These are phyloP conservation scores for Hygrocybe coccinea DNA, from an alignment of 768 basidiomycete species.

Conservation along the genomic window DNA sequence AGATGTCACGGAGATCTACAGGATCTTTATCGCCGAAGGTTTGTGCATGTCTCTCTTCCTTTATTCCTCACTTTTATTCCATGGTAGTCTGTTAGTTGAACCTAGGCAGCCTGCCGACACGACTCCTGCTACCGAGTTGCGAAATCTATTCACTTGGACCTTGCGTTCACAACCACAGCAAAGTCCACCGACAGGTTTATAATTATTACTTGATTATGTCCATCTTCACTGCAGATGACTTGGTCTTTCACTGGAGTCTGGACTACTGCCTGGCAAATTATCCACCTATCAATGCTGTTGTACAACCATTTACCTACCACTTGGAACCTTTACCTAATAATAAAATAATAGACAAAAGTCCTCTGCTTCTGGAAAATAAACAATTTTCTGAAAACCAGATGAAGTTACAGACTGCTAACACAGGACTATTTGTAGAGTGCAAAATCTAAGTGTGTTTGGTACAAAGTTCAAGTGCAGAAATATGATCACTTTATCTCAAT, in stretches of 20 bases:
- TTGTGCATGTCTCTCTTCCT: slow-evolving; percentile 20
- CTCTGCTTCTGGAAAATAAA: no score
- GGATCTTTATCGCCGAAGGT: slow-evolving; percentile 84
- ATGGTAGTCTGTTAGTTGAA: slow-evolving; percentile 68
- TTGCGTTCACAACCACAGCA: slow-evolving; percentile 49
- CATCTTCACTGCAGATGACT: neutral
- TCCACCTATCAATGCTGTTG: no score
- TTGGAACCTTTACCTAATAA: no score
- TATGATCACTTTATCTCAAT: no score
- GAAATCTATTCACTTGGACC: slow-evolving; percentile 77
- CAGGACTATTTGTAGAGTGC: no score
- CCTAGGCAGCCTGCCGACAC: slow-evolving; percentile 75
- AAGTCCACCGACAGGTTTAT: slow-evolving; percentile 23
- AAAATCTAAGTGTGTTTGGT: no score
- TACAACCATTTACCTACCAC: no score
- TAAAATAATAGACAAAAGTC: no score
- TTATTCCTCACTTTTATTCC: slow-evolving; percentile 7
- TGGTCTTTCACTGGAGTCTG: neutral
- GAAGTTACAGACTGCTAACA: no score
- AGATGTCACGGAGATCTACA: slow-evolving; percentile 77
- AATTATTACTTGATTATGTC: slow-evolving; percentile 8
- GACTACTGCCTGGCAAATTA: no score
- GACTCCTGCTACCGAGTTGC: slow-evolving; percentile 61
- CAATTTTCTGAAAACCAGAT: no score
- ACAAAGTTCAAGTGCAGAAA: no score